These are phyloP conservation scores for Sphaerulina populicola DNA, from an alignment of 2,329 filamentous ascomycete species.

Conservation along the genomic window DNA sequence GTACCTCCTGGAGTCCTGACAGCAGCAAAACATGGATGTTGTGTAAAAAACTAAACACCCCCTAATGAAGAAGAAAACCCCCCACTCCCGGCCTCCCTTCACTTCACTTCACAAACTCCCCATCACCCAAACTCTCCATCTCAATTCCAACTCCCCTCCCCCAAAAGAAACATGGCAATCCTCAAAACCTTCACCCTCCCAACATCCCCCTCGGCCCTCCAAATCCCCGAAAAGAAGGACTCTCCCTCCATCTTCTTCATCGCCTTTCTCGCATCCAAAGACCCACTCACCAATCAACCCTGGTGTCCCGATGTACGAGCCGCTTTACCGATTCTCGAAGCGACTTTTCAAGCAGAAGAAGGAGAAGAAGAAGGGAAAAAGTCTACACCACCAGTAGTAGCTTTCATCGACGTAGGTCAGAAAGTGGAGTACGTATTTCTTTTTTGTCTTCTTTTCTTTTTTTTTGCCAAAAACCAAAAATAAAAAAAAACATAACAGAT, in stretches of 20 bases:
- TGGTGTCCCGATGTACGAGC: conserved; percentile 22
- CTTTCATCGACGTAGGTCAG: conserved; percentile 19
- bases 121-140: not conserved
- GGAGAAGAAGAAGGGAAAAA: not conserved
- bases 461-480: too few relatives aligned
- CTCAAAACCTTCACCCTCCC: conserved; percentile 4
- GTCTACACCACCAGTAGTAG: conserved; percentile 4
- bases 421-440: conserved; percentile 13
- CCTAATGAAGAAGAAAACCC: too few relatives aligned
- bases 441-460: not conserved
- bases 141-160: not conserved
- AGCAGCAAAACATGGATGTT: too few relatives aligned
- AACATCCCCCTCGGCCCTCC: not conserved
- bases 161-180: conserved; percentile 10
- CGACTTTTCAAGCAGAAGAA: conserved; percentile 6
- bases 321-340: conserved; percentile 13
- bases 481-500: conserved; percentile 11
- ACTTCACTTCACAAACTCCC: not conserved
- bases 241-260: conserved; percentile 13
- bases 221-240: not conserved
- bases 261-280: conserved; percentile 17
- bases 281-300: conserved; percentile 14
- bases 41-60: too few relatives aligned
- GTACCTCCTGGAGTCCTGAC: too few relatives aligned
- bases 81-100: too few relatives aligned